Conservation (phyloP, 169 alveolate species). For the Plasmodium inui region DNA sequence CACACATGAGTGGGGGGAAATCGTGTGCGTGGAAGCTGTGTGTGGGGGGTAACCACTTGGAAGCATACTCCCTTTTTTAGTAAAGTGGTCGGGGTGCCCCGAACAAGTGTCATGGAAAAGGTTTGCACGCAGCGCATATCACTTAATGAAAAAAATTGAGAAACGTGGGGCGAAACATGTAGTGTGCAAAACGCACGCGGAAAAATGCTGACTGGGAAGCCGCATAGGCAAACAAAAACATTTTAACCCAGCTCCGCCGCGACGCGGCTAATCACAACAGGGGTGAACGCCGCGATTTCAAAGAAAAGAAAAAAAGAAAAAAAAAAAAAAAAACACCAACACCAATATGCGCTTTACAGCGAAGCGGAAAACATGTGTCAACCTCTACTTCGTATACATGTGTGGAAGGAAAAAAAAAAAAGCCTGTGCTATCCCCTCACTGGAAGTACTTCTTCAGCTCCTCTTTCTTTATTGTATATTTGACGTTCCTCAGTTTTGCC, state of each 20-base stretch:
- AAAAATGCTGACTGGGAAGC: not conserved
- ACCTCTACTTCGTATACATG: not conserved
- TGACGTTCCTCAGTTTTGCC: slow-evolving; percentile 23
- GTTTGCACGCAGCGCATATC: not conserved
- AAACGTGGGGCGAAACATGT: not conserved
- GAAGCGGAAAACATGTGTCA: not conserved
- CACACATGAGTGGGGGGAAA: not conserved
- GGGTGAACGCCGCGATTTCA: not conserved
- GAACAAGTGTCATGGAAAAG: not conserved
- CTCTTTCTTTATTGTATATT: slow-evolving; percentile 45
- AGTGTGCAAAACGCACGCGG: not conserved
- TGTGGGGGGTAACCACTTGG: not conserved
- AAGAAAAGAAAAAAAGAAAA: slow-evolving; percentile 4
- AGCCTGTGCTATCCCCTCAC: not conserved
- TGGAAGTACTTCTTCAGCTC: slow-evolving; percentile 40
- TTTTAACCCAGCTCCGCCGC: not conserved
- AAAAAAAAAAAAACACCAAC: not conserved
- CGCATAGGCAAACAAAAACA: not conserved
- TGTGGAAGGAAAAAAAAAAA: not conserved
- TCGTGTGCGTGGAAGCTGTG: too few relatives aligned
- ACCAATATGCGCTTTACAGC: not conserved
- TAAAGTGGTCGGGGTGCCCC: not conserved
- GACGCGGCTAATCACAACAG: not conserved
- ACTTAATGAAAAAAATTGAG: not conserved
- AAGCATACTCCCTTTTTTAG: not conserved